A percentile compares a stretch with the other conserved stretches of the same genome.
These are phyloP conservation scores for Clavaria fumosa DNA, from an alignment of 768 basidiomycete genomes.

Conservation along the genomic window DNA sequence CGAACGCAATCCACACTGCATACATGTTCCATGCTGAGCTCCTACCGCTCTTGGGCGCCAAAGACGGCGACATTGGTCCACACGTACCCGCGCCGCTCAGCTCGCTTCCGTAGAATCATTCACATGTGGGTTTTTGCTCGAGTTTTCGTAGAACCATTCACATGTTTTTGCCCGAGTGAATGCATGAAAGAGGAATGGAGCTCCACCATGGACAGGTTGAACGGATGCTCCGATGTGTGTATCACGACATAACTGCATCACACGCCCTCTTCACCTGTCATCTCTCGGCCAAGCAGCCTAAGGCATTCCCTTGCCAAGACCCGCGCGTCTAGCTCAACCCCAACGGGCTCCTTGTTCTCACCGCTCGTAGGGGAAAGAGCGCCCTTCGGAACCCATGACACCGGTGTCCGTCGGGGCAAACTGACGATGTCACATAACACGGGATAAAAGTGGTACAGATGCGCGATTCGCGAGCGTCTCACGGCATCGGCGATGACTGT, in stretches of 20 bases:
- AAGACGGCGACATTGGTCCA: constrained; percentile 33
- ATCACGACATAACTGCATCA: too few relatives aligned
- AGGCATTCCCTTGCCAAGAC: constrained; percentile 51
- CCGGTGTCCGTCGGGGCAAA: constrained; percentile 50
- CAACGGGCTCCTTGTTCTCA: constrained; percentile 9
- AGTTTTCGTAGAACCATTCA: too few relatives aligned
- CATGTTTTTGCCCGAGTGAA: too few relatives aligned
- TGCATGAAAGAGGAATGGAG: too few relatives aligned
- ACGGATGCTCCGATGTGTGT: too few relatives aligned
- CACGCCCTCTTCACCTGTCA: too few relatives aligned
- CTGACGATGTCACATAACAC: constrained; percentile 68
- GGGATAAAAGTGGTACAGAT: constrained; percentile 80
- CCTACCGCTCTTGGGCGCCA: constrained; percentile 41
- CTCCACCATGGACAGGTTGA: too few relatives aligned
- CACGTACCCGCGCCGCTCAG: constrained; percentile 24
- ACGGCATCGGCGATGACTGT: constrained; percentile 54
- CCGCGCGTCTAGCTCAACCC: constrained; percentile 47
- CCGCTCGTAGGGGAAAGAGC: constrained; percentile 9
- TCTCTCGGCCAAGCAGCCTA: constrained; percentile 55
- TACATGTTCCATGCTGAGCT: constrained; percentile 49
- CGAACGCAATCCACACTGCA: constrained; percentile 54
- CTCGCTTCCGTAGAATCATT: not conserved
- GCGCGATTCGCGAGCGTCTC: constrained; percentile 61
- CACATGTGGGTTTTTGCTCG: too few relatives aligned
- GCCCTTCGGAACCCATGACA: constrained; percentile 40